Base-by-base conservation (phyloP, 495 filamentous ascomycete genomes). In the Aspergillus panamensis region DNA sequence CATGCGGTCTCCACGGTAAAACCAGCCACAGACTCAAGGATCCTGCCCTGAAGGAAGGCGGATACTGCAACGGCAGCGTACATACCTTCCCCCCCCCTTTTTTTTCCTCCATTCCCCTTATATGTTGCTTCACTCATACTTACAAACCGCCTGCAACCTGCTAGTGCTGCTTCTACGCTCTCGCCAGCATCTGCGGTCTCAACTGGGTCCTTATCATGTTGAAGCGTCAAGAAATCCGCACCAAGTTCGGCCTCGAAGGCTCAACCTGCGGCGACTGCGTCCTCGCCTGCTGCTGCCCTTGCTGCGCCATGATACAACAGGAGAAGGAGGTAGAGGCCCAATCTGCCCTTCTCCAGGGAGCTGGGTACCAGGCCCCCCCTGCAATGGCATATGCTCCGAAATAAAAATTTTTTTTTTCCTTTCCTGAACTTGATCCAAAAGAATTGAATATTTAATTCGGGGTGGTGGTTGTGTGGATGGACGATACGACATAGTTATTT, bases 1-100 rank as follows among this genome's bases (percentile, higher is more conserved):
- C 82, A 21, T 87, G 84, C 67, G 65, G 82, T 62, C 65, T 78
- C 30, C 75, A 80, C 59, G 82, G 82, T 55, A 74, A 77, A 54
- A 79, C 76, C n/a, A 56, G 69, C 35, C 66, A 76, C 53, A 74
- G 82, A 14, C 60, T 80, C 32, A 61, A 76, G 48, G 72, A 80
- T 43, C 75, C 75, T 7, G 66, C 68, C 21, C 60, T 82, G 63
- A 66, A 76, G 55, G 66, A 69, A 37, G 74, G 80, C 55, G 66
- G 70, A 47, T 63, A 69, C 57, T 74, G 75, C 61, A 78, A 78
- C 53, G 72, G 76, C 59, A 62, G 71, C 73, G 80, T 83, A 74
- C 13, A 75, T 54, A 29, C 35, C 16, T 47, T 19, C 10, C 49
- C 51, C 51, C 32, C 49, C 8, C 14, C 44, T 25, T 35, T 13